Evolutionary conservation across 1,284 basidiomycete genomes (phyloP).

Genomic region (Moesziomyces sp.): DNA sequence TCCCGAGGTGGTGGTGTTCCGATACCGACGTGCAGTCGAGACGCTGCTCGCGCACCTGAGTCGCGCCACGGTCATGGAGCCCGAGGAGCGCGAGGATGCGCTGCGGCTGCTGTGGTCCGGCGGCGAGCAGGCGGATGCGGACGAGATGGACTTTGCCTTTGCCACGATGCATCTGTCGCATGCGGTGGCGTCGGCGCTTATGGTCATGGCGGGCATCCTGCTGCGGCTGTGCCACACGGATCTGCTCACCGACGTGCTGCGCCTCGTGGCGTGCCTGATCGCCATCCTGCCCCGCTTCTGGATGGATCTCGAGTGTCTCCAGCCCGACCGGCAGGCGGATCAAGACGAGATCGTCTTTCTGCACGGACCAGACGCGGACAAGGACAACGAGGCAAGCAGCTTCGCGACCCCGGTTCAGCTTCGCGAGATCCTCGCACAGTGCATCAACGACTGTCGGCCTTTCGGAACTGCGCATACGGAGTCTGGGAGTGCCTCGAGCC

Average conservation of each 20-base stretch:
- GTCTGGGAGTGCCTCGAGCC: no score
- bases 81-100: conserved; percentile 32
- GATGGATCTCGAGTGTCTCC: conserved; percentile 31
- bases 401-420: conserved; percentile 26
- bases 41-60: conserved; percentile 26
- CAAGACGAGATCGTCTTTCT: conserved; percentile 21
- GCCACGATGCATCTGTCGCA: conserved; percentile 38
- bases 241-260: conserved; percentile 38
- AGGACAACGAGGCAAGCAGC: no score
- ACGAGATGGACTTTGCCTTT: conserved; percentile 34
- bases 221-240: conserved; percentile 43
- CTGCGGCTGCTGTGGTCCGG: conserved; percentile 14
- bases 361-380: conserved; percentile 2
- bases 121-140: conserved; percentile 3
- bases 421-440: conserved; percentile 37
- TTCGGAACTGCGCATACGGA: no score
- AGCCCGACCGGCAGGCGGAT: conserved; percentile 16
- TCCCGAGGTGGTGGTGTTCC: conserved; percentile 18
- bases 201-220: conserved; percentile 39
- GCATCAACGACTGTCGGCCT: conserved; percentile 28
- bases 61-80: conserved; percentile 30
- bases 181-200: conserved; percentile 37
- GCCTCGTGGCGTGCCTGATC: conserved; percentile 26
- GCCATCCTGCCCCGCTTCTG: conserved; percentile 30
- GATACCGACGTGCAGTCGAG: conserved; percentile 35